Percentiles rank a stretch among this genome's conserved stretches.
Conservation (phyloP, 768 basidiomycete genomes). For the Daedaleopsis nitida region DNA sequence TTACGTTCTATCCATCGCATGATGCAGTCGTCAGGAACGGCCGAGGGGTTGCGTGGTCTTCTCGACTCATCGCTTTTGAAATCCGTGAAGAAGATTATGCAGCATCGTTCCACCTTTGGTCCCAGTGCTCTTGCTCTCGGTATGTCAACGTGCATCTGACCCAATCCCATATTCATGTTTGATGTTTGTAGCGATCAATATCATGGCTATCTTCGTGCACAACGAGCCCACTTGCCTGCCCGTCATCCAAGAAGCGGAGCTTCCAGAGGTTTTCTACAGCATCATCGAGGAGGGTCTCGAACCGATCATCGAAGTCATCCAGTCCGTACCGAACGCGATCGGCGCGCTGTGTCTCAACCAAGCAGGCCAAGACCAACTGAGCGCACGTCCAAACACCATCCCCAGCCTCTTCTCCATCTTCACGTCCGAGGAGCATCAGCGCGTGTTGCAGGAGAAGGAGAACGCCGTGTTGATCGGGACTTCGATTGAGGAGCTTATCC, state of each 20-base stretch:
- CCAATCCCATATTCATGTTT: too few relatives aligned
- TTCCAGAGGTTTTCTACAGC: conserved; percentile 89
- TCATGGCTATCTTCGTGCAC: conserved; percentile 96
- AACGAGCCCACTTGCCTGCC: conserved; percentile 95
- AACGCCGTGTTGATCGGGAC: conserved; percentile 88
- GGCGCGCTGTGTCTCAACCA: conserved; percentile 96
- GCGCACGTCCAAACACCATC: conserved; percentile 78
- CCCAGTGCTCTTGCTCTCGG: conserved; percentile 84
- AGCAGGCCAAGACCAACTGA: conserved; percentile 79
- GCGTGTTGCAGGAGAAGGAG: conserved; percentile 89
- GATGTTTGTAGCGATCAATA: conserved; percentile 71
- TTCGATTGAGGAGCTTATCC: conserved; percentile 91
- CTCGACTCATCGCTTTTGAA: conserved; percentile 87
- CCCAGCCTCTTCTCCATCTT: conserved; percentile 85
- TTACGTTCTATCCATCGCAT: conserved; percentile 93
- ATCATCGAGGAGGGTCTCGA: conserved; percentile 85
- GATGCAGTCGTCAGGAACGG: conserved; percentile 94
- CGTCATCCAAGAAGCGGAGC: conserved; percentile 87
- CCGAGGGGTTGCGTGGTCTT: conserved; percentile 91
- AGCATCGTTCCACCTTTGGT: conserved; percentile 82
- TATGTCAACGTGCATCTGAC: conserved; percentile 40
- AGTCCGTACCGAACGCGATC: conserved; percentile 92
- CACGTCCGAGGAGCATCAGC: conserved; percentile 80
- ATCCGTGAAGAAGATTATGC: conserved; percentile 87
- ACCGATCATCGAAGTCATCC: conserved; percentile 87